Evolutionary conservation across 2,329 filamentous ascomycete species (phyloP), one percentile per base, ranked within the genome.

Genomic region (Metarhizium album): DNA sequence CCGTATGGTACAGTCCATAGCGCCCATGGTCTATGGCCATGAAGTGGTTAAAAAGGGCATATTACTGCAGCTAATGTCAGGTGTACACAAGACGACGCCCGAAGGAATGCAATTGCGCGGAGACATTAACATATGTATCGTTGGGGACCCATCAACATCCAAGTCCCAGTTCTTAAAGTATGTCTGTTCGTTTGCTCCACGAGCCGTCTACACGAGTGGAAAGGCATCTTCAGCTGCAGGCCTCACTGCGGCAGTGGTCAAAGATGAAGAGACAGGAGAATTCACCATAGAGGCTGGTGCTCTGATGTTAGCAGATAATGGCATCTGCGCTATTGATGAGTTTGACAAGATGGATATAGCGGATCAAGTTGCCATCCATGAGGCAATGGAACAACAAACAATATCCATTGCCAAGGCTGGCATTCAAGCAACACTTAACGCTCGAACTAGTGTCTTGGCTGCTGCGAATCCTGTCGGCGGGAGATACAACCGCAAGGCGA

Each of bases 361-460:
- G 48, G 93, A 98, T 66, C 93, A 98, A 71, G 93, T 98, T 50
- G 93, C 93, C 57, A 98, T 98, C 62, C 93, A 98, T 78, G 93
- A 98, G 81, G 93, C 93, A 53, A 98, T 98, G 93, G 93, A 98
- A 79, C 93, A 98, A 74, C 93, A 98, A 70, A 98, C 93, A 4
- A 98, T 98, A 58, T 96, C 90, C 8, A 98, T 98, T 62, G 91
- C 93, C 53, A 98, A 98, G 71, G 93, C 93, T 4, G 93, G 93
- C 62, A 98, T 98, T 53, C 93, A 98, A 67, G 94, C 93, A 3
- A 98, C 93, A 0, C 79, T 98, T 45, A 98, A 98, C 64, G 93
- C 93, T 2, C 83, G 93, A 50, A 96, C 93, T 1, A 93, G 86
- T 45, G 97, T 98, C 61, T 83, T 98, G 16, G 93, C 93, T 1